phyloP scores from a whole-genome alignment of 176 grass and related monocot genomes.

The Hordeum marinum region DNA sequence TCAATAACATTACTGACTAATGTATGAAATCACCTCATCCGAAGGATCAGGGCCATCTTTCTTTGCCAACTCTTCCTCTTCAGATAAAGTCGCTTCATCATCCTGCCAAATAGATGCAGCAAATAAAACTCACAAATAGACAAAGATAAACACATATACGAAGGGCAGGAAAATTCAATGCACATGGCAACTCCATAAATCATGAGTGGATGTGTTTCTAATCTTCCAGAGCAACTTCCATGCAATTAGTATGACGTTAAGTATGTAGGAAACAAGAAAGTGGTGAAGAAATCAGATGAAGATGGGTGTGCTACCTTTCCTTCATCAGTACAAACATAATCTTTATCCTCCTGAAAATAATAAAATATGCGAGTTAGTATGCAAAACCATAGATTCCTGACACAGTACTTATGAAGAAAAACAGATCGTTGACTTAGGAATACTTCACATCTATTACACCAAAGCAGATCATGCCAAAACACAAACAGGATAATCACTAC shows the following conservation, averaged over 20 bases:
- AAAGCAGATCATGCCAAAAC: constrained; percentile 2
- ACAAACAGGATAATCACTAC: neutral
- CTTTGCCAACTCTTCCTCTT: constrained; percentile 95
- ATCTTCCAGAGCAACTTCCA: constrained; percentile 9
- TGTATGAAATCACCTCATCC: constrained; percentile 51
- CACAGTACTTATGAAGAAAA: neutral
- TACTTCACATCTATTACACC: neutral
- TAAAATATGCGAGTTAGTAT: neutral
- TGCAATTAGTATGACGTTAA: neutral
- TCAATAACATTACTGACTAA: constrained; percentile 7
- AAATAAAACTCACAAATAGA: neutral
- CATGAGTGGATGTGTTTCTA: neutral
- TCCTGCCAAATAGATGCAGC: constrained; percentile 52
- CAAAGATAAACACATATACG: neutral
- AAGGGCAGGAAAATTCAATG: neutral
- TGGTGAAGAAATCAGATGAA: neutral
- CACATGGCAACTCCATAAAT: constrained; percentile 2
- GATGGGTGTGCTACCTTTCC: constrained; percentile 53
- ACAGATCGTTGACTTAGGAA: neutral
- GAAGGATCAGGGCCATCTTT: constrained; percentile 58
- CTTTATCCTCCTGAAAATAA: constrained; percentile 70
- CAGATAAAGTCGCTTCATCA: constrained; percentile 88
- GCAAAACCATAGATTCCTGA: constrained; percentile 13
- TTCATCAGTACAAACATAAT: constrained; percentile 59
- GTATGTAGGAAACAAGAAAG: constrained; percentile 10